Conservation (phyloP, 2,329 filamentous ascomycete genomes). For the Teratosphaeria zuluensis region DNA sequence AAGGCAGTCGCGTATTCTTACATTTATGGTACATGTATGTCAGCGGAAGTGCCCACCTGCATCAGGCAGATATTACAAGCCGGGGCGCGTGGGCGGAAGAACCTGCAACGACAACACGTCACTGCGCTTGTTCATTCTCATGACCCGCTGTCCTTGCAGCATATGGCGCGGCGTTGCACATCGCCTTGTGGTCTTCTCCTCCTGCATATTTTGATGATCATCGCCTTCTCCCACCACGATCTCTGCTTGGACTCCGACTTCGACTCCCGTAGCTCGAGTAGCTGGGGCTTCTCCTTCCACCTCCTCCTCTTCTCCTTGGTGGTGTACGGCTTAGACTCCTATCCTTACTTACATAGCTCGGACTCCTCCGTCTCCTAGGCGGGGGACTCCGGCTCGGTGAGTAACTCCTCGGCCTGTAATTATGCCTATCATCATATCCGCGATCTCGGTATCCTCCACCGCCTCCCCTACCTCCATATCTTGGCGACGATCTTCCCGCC, state of each 20-base stretch:
- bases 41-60: too few species aligned
- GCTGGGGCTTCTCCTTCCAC: slow-evolving; percentile 13
- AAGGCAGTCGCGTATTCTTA: background rate
- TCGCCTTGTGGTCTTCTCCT: background rate
- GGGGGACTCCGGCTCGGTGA: slow-evolving; percentile 13
- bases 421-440: slow-evolving; percentile 16
- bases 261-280: slow-evolving; percentile 14
- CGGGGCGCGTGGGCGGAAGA: too few species aligned
- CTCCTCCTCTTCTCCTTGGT: slow-evolving; percentile 10
- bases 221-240: slow-evolving; percentile 15
- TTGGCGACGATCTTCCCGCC: slow-evolving; percentile 17
- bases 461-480: slow-evolving; percentile 13
- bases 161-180: background rate
- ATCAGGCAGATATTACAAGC: too few species aligned
- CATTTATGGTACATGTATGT: background rate
- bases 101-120: background rate
- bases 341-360: slow-evolving; percentile 22
- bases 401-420: slow-evolving; percentile 17
- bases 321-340: slow-evolving; percentile 16
- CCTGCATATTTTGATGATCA: slow-evolving; percentile 1
- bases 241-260: slow-evolving; percentile 15
- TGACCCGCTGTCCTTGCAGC: background rate
- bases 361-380: slow-evolving; percentile 24
- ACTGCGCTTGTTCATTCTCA: background rate
- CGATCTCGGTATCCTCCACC: slow-evolving; percentile 22